These are phyloP conservation scores for Candida ovalis DNA, from an alignment of 805 yeast species.

Conservation along the genomic window DNA sequence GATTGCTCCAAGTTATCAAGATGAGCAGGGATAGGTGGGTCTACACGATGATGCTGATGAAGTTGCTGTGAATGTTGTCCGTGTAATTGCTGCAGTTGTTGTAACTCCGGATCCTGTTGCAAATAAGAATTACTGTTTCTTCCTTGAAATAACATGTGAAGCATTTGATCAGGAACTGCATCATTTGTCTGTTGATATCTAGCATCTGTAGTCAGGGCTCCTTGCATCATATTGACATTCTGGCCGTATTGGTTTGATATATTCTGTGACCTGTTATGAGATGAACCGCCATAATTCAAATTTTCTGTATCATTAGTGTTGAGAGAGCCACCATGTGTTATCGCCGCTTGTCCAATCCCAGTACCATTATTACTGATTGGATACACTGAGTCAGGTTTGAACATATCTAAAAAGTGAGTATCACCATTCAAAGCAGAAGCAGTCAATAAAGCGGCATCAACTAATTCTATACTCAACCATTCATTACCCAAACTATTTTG, in stretches of 20 bases:
- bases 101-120: not conserved
- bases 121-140: slow-evolving; percentile 21
- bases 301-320: not conserved
- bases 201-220: not conserved
- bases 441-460: slow-evolving; percentile 69
- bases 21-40: slow-evolving; percentile 25
- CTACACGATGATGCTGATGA: slow-evolving; percentile 27
- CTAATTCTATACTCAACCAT: slow-evolving; percentile 67
- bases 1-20: slow-evolving; percentile 10
- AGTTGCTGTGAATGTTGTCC: not conserved
- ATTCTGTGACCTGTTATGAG: not conserved
- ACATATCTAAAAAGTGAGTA: slow-evolving; percentile 52
- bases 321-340: not conserved
- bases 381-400: slow-evolving; percentile 30
- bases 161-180: slow-evolving; percentile 40
- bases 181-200: slow-evolving; percentile 15
- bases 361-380: slow-evolving; percentile 3
- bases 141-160: slow-evolving; percentile 51
- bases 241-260: not conserved
- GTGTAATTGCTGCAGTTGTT: not conserved
- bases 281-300: not conserved
- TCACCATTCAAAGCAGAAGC: slow-evolving; percentile 69
- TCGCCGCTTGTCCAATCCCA: not conserved
- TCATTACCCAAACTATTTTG: slow-evolving; percentile 40
- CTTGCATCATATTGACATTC: not conserved